Conservation (phyloP, 164 flowering plant genomes). For the Sextonia rubra region DNA sequence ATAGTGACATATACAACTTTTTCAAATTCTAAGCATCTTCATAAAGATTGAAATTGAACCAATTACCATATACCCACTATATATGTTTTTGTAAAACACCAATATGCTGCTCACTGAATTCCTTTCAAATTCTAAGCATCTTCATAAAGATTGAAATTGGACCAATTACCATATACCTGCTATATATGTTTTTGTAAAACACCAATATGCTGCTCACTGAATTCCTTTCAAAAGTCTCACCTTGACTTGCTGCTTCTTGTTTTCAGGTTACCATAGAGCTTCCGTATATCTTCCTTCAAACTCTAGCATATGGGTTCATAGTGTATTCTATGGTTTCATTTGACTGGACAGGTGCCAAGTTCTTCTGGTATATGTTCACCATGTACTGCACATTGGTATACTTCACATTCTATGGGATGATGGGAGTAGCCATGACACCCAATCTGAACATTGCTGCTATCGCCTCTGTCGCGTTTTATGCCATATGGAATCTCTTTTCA, state of each 20-base stretch:
- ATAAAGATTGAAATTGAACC: too few relatives aligned
- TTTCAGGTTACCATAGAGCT: constrained; percentile 36
- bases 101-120: too few relatives aligned
- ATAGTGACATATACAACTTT: not conserved
- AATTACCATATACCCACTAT: too few relatives aligned
- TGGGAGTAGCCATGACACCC: constrained; percentile 39
- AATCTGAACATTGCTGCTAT: constrained; percentile 33
- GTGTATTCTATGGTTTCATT: constrained; percentile 39
- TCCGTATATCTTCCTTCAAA: constrained; percentile 26
- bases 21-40: too few relatives aligned
- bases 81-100: too few relatives aligned
- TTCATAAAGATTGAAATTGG: too few relatives aligned
- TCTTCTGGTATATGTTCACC: constrained; percentile 38
- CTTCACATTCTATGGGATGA: constrained; percentile 47
- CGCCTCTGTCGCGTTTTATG: constrained; percentile 25
- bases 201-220: too few relatives aligned
- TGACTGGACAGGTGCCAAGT: constrained; percentile 33
- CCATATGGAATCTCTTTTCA: constrained; percentile 38
- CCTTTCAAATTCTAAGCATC: not conserved
- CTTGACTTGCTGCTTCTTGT: not conserved
- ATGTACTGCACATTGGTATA: constrained; percentile 37
- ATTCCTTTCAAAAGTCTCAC: not conserved
- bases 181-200: too few relatives aligned
- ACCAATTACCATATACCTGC: too few relatives aligned
- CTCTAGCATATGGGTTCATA: constrained; percentile 28